A percentile compares a stretch with the other conserved stretches of the same genome.
Conservation (phyloP, 2,329 filamentous ascomycete species). For the Claviceps pusilla region DNA sequence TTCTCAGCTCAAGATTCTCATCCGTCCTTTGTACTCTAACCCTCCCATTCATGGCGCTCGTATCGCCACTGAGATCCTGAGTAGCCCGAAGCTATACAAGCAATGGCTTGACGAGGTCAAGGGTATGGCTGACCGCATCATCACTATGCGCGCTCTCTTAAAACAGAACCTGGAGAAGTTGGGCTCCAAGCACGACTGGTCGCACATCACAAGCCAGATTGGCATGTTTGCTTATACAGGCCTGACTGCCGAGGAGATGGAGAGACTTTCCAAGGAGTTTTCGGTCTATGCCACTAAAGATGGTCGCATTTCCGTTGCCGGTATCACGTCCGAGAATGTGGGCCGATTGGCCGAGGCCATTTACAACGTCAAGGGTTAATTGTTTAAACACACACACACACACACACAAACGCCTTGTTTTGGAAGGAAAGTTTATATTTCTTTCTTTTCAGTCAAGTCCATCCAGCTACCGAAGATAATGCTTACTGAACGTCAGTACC, state of each 20-base stretch:
- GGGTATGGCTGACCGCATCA: slow-evolving; percentile 98
- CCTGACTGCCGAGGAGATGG: slow-evolving; percentile 81
- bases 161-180: slow-evolving; percentile 91
- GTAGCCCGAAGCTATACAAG: slow-evolving; percentile 67
- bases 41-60: slow-evolving; percentile 92
- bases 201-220: slow-evolving; percentile 96
- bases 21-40: slow-evolving; percentile 96
- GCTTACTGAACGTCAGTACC: neutral
- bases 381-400: neutral
- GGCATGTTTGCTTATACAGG: slow-evolving; percentile 99
- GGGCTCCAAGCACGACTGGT: slow-evolving; percentile 94
- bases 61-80: slow-evolving; percentile 83
- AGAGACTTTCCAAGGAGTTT: slow-evolving; percentile 79
- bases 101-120: slow-evolving; percentile 97
- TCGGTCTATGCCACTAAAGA: slow-evolving; percentile 96
- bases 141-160: slow-evolving; percentile 88
- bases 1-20: slow-evolving; percentile 95
- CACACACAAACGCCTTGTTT: neutral
- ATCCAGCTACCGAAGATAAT: neutral
- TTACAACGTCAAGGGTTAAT: slow-evolving; percentile 63
- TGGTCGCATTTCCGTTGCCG: slow-evolving; percentile 72
- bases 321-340: slow-evolving; percentile 68
- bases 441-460: neutral
- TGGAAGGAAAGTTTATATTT: neutral
- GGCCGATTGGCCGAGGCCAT: slow-evolving; percentile 69